Conservation (phyloP, 2,329 filamentous ascomycete species). For the Alternaria angustiovoidea region DNA sequence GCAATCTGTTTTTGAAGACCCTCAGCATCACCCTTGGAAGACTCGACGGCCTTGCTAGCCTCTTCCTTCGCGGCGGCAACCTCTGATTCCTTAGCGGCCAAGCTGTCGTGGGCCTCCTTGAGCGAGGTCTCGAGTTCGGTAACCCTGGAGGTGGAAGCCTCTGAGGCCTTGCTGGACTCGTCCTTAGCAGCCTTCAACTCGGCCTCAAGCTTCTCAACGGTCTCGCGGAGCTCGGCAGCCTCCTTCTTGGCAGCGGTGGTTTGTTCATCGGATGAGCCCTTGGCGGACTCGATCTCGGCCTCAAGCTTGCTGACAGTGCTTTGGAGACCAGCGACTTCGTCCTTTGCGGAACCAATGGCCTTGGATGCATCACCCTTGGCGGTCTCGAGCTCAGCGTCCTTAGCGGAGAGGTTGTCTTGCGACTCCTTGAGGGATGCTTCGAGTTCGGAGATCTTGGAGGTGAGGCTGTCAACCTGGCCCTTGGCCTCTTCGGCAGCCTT, state of each 20-base stretch:
- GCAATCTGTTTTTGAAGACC: constrained; percentile 28
- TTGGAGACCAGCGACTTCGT: constrained; percentile 33
- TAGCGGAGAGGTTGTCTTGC: constrained; percentile 30
- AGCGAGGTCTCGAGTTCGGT: constrained; percentile 34
- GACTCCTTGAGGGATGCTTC: constrained; percentile 35
- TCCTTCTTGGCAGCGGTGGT: constrained; percentile 23
- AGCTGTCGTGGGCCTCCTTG: constrained; percentile 26
- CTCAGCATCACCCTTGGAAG: constrained; percentile 25
- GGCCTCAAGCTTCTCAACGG: constrained; percentile 23
- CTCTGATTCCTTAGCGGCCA: constrained; percentile 34
- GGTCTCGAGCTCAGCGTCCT: constrained; percentile 32
- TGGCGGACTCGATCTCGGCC: constrained; percentile 23
- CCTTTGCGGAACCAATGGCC: constrained; percentile 27
- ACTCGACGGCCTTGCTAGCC: constrained; percentile 27
- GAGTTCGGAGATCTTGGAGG: constrained; percentile 38
- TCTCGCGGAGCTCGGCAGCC: constrained; percentile 19
- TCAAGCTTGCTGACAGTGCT: constrained; percentile 41
- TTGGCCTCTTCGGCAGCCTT: constrained; percentile 38
- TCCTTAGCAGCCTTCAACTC: constrained; percentile 26
- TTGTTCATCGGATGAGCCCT: constrained; percentile 25
- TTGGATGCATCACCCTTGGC: constrained; percentile 25
- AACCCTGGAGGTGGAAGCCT: constrained; percentile 31
- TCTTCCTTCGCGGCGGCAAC: constrained; percentile 31
- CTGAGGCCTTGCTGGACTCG: constrained; percentile 28
- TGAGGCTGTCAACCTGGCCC: constrained; percentile 31